Base-by-base conservation (phyloP, 768 basidiomycete species). In the Coprinellus micaceus region DNA sequence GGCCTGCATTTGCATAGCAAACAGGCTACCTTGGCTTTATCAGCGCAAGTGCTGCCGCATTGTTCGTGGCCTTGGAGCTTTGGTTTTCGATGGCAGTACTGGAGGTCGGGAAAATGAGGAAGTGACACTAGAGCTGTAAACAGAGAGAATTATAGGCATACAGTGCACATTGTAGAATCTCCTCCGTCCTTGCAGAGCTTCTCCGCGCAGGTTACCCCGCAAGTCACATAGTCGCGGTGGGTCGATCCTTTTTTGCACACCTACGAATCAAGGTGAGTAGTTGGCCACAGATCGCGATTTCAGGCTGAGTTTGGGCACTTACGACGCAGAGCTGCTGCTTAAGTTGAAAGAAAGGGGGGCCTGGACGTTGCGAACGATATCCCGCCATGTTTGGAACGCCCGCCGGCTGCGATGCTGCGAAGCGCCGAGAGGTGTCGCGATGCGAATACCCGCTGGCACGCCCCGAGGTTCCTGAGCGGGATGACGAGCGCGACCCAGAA, bases 21-120 rank as follows among this genome's bases (percentile, higher is more conserved):
- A 44, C 69, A 70, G 1, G 69, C 66, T 1, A 64, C 2, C 39
- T 64, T 68, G 2, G 69, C 69, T 2, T 56, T 64, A 13, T 64
- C 61, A 3, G 49, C 49, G 48, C 69, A 70, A 1, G 47, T 54
- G 11, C 58, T 40, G n/a, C 69, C 63, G 30, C 69, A 70, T 53
- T 70, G 69, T n/a, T 63, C 58, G 15, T 64, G 54, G 28, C 65
- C 63, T 4, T 53, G 29, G 4, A 57, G 40, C 37, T 64, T 66
- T 13, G 65, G 65, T 19, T 57, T 60, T 25, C 61, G 61, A 59
- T 68, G 69, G 29, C 69, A 70, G 47, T 70, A 70, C 69, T 70
- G 29, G n/a, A n/a, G n/a, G n/a, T 12, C 21, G 30, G 10, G 24
- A n/a, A n/a, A 41, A 45, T 28, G 47, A 41, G 41, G n/a, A n/a